These are phyloP conservation scores for Thelonectria olida DNA, from an alignment of 2,329 filamentous ascomycete genomes.

Conservation along the genomic window DNA sequence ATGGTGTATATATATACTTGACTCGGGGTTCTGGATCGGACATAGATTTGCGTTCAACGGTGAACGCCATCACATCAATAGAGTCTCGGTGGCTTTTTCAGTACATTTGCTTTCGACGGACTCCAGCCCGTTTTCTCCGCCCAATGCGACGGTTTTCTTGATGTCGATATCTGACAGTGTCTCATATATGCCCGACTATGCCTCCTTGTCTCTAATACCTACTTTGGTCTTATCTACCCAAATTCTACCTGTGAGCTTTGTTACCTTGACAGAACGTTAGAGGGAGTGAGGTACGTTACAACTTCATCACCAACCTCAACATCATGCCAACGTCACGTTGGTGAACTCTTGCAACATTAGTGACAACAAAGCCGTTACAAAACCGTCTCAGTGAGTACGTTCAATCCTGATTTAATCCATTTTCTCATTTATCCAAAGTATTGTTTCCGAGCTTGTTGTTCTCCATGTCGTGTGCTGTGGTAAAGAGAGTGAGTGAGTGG, in stretches of 20 bases:
- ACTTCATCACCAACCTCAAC: too few relatives aligned
- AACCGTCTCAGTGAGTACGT: too few relatives aligned
- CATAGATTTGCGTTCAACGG: constrained; percentile 12
- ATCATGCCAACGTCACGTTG: too few relatives aligned
- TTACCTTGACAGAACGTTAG: too few relatives aligned
- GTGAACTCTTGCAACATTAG: too few relatives aligned
- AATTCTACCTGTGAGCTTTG: too few relatives aligned
- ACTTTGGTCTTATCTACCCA: too few relatives aligned
- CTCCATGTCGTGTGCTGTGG: background rate
- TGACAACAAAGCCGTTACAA: too few relatives aligned
- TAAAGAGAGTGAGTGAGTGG: background rate
- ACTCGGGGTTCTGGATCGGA: background rate
- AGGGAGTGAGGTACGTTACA: too few relatives aligned
- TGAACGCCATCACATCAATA: constrained; percentile 5
- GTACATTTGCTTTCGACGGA: background rate
- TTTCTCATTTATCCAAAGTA: background rate
- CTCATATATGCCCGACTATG: too few relatives aligned
- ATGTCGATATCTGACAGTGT: background rate
- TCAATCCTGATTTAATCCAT: background rate
- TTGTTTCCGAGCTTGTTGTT: background rate
- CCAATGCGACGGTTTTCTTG: background rate
- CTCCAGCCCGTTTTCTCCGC: background rate
- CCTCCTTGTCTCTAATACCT: too few relatives aligned
- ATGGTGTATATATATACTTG: constrained; percentile 24
- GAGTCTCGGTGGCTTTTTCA: constrained; percentile 3